Evolutionary conservation across 208 protist genomes (phyloP).

Genomic region (Naegleria fowleri): DNA sequence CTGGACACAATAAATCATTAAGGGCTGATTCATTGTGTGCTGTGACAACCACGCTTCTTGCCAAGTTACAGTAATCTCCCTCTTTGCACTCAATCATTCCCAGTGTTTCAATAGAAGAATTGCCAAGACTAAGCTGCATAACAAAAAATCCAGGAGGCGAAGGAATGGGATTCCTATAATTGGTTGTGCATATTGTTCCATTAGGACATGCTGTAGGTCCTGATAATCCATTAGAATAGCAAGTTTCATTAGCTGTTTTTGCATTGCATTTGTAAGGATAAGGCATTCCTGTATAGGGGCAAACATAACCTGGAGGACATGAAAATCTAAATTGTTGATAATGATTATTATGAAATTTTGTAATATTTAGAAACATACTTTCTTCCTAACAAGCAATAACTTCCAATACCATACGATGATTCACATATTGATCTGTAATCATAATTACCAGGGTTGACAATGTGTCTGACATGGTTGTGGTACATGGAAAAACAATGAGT

Average conservation of each 20-base stretch:
- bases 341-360: too few species aligned
- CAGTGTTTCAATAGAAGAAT: neutral
- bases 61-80: neutral
- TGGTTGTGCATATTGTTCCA: neutral
- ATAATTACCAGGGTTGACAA: neutral
- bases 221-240: neutral
- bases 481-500: too few species aligned
- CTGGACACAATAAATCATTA: neutral
- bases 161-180: neutral
- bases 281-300: neutral
- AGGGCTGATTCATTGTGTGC: too few species aligned
- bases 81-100: neutral
- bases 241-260: neutral
- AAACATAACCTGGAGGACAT: neutral
- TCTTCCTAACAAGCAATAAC: neutral
- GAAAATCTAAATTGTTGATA: neutral
- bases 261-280: neutral
- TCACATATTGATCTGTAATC: too few species aligned
- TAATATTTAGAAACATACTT: too few species aligned
- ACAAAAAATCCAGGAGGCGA: neutral
- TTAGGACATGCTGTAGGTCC: neutral
- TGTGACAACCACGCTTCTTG: too few species aligned
- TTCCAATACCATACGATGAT: neutral
- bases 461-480: too few species aligned
- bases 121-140: neutral